Evolutionary conservation across 139 green algal genomes (phyloP).

Genomic region (Yamagishiella unicocca): DNA sequence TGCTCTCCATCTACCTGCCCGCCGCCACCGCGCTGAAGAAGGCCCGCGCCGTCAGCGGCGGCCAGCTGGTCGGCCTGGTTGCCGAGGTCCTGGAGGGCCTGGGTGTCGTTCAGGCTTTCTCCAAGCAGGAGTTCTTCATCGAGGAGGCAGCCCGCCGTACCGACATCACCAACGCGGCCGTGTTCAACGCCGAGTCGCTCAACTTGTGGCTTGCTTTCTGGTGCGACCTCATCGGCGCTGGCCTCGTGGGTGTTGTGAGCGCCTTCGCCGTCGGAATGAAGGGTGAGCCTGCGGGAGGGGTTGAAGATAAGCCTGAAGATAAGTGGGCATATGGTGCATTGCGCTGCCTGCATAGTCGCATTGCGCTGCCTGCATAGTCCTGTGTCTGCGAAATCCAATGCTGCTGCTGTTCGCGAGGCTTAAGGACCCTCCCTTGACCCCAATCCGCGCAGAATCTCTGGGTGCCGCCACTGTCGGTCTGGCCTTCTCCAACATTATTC

Average conservation of each 20-base stretch:
- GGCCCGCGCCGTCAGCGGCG: slow-evolving; percentile 55
- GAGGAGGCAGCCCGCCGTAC: slow-evolving; percentile 58
- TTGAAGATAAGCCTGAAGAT: not conserved
- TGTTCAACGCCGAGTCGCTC: slow-evolving; percentile 70
- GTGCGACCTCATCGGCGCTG: slow-evolving; percentile 76
- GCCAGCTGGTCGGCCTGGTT: slow-evolving; percentile 70
- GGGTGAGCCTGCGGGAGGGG: not conserved
- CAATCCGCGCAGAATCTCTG: slow-evolving; percentile 51
- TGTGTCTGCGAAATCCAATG: no score
- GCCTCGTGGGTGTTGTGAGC: slow-evolving; percentile 68
- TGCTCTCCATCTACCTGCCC: slow-evolving; percentile 73
- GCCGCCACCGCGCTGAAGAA: slow-evolving; percentile 74
- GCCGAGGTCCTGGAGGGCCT: slow-evolving; percentile 75
- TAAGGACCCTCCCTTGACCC: no score
- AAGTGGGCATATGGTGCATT: not conserved
- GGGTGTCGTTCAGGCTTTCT: slow-evolving; percentile 67
- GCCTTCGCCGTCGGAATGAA: slow-evolving; percentile 67
- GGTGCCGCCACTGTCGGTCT: slow-evolving; percentile 69
- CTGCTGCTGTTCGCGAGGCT: no score
- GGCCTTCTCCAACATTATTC: slow-evolving; percentile 77
- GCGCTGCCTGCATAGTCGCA: not conserved
- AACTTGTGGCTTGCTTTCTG: slow-evolving; percentile 78
- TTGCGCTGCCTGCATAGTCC: no score
- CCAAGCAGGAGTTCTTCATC: slow-evolving; percentile 59
- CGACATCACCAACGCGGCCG: slow-evolving; percentile 43